Percentiles rank a stretch among this genome's conserved stretches.
Evolutionary conservation across 2,329 filamentous ascomycete species (phyloP).

Genomic region (Moelleriella libera): DNA sequence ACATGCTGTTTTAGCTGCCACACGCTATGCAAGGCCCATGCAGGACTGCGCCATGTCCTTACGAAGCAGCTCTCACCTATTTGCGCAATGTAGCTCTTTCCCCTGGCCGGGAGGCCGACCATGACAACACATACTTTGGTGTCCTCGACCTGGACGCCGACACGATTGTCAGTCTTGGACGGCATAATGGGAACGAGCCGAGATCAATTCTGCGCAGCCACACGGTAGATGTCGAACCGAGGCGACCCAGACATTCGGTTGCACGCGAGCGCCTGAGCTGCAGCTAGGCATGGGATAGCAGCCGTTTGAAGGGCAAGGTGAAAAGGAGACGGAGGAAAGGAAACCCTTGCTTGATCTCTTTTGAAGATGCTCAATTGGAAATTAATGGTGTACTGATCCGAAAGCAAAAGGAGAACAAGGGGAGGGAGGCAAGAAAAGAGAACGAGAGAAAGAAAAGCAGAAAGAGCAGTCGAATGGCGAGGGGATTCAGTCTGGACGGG

Average conservation of each 20-base stretch:
- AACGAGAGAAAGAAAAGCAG: not conserved
- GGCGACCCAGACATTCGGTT: constrained; percentile 3
- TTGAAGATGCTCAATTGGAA: not conserved
- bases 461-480: not conserved
- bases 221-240: constrained; percentile 4
- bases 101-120: constrained; percentile 89
- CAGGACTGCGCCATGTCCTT: not conserved
- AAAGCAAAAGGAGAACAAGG: not conserved
- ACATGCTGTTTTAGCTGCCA: constrained; percentile 2
- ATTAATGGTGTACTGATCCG: too few relatives aligned
- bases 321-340: not conserved
- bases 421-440: not conserved
- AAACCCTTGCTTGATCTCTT: not conserved
- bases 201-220: constrained; percentile 6
- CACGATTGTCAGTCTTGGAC: constrained; percentile 41
- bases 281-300: not conserved
- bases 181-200: constrained; percentile 21
- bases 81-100: constrained; percentile 94
- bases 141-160: constrained; percentile 81
- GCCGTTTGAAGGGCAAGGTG: not conserved
- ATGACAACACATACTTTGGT: constrained; percentile 97
- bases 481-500: not conserved
- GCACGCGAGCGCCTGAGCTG: not conserved
- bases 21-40: not conserved
- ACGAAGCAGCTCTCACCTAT: constrained; percentile 53